Conservation (phyloP, 164 flowering plant genomes). For the Dillenia turbinata region DNA sequence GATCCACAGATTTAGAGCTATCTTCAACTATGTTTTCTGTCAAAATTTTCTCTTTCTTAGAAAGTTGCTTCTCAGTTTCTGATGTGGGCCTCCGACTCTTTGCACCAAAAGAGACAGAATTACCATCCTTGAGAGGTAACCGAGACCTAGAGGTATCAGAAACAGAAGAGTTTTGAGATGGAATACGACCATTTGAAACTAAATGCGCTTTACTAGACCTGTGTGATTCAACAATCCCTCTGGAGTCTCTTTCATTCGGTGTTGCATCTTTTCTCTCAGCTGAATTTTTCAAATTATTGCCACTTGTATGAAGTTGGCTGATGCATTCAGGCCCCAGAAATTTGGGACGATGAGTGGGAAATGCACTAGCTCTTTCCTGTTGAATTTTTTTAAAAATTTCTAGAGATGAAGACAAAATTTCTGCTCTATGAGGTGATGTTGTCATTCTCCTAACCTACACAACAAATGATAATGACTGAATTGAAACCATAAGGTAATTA, state of each 20-base stretch:
- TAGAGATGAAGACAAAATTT: slow-evolving; percentile 85
- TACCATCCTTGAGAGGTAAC: slow-evolving; percentile 29
- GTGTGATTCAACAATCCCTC: slow-evolving; percentile 31
- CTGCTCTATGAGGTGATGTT: slow-evolving; percentile 89
- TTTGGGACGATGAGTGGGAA: slow-evolving; percentile 21
- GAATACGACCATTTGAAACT: slow-evolving; percentile 17
- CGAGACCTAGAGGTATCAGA: slow-evolving; percentile 28
- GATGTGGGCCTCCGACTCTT: slow-evolving; percentile 35
- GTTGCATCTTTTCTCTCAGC: slow-evolving; percentile 22
- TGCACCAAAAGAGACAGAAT: slow-evolving; percentile 27
- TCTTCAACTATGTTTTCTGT: slow-evolving; percentile 39
- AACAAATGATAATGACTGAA: not conserved
- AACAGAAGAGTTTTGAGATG: slow-evolving; percentile 16
- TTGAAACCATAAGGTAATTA: no score
- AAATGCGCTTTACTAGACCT: slow-evolving; percentile 28
- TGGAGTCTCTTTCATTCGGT: no score
- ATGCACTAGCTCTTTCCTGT: slow-evolving; percentile 53
- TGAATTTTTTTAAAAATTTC: slow-evolving; percentile 95
- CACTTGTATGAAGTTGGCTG: slow-evolving; percentile 12
- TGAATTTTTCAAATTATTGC: slow-evolving; percentile 15
- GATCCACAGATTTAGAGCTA: slow-evolving; percentile 34
- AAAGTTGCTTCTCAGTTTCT: slow-evolving; percentile 37
- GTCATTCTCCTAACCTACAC: slow-evolving; percentile 94
- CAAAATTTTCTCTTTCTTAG: slow-evolving; percentile 38
- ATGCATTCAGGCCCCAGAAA: slow-evolving; percentile 15